A percentile compares a stretch with the other conserved stretches of the same genome.
Evolutionary conservation across 1,139 yeast species (phyloP).

Genomic region (Protomyces arabidopsidicola): DNA sequence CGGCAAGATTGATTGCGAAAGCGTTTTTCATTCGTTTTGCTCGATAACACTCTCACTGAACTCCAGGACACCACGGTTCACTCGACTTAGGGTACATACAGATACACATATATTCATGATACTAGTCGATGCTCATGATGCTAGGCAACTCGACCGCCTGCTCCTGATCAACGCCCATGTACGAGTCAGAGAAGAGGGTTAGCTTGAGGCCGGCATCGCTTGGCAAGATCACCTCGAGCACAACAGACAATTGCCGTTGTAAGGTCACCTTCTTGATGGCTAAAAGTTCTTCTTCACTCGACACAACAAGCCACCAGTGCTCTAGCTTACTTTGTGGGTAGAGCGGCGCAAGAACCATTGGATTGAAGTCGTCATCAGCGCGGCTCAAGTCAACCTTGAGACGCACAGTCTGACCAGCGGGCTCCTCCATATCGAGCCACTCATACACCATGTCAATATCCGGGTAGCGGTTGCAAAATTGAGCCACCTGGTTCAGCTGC

Average conservation of each 20-base stretch:
- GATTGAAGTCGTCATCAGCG: constrained; percentile 34
- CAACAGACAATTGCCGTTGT: constrained; percentile 45
- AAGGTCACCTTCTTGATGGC: constrained; percentile 64
- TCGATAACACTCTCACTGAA: too few relatives aligned
- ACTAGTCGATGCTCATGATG: too few relatives aligned
- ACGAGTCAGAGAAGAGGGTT: constrained; percentile 90
- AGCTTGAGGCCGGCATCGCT: constrained; percentile 51
- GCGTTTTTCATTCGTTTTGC: too few relatives aligned
- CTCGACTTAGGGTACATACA: too few relatives aligned
- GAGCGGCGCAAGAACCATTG: constrained; percentile 43
- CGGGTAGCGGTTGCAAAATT: constrained; percentile 85
- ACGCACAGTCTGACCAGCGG: constrained; percentile 47
- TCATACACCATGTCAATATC: constrained; percentile 66
- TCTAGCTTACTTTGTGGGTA: constrained; percentile 64
- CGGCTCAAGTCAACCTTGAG: constrained; percentile 57
- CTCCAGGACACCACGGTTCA: too few relatives aligned
- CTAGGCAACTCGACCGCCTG: constrained; percentile 44
- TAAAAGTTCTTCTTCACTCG: constrained; percentile 64
- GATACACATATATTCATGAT: too few relatives aligned
- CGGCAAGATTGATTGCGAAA: too few relatives aligned
- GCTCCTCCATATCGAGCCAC: constrained; percentile 44
- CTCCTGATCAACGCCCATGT: constrained; percentile 86
- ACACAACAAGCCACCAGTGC: constrained; percentile 73
- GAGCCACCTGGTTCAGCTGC: constrained; percentile 63
- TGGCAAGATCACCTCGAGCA: constrained; percentile 41